Evolutionary conservation across 2,329 filamentous ascomycete genomes (phyloP), one percentile per base, ranked within the genome.

Genomic region (Colletotrichum trifolii): DNA sequence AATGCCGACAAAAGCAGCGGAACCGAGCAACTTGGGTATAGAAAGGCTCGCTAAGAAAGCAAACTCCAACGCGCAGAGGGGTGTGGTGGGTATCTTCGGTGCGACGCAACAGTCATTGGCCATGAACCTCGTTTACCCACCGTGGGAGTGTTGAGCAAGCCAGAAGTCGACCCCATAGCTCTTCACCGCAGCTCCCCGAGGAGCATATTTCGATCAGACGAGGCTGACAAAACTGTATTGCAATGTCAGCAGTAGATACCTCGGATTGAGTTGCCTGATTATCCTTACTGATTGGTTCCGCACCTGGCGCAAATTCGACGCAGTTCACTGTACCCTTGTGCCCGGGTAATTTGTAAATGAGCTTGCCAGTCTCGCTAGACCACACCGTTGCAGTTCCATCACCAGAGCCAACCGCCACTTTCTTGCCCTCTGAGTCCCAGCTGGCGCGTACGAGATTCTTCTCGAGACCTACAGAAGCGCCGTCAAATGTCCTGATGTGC

Each of bases 241-340:
- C 42, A 40, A 9, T 13, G 73, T 85, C 71, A 84, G 79, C 57
- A 71, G 43, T 9, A n/a, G 33, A 17, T 46, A 10, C 33, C 42
- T 35, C 13, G 53, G 8, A 48, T 10, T 33, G n/a, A n/a, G 8
- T 11, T 6, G 45, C 39, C 4, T 25, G 25, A 25, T 25, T 25
- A 25, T 60, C 89, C 93, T 89, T 85, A 97, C 94, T 86, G 67
- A 97, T 91, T 17, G 94, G 93, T 71, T 97, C 94, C 66, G 91
- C 88, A 43, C 87, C 87, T 5, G 95, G 94, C 53, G 93, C 91
- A 75, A 99, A 96, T 71, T 96, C 91, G 59, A 95, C 95, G 76
- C 95, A 94, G 75, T 98, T 99, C 55, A 98, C 96, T 0, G 92
- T 93, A 39, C 95, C 96, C 79, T 94, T 96, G 77, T 99, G 96